Evolutionary conservation across 2,329 filamentous ascomycete genomes (phyloP).

Genomic region (Bipolaris bicolor): DNA sequence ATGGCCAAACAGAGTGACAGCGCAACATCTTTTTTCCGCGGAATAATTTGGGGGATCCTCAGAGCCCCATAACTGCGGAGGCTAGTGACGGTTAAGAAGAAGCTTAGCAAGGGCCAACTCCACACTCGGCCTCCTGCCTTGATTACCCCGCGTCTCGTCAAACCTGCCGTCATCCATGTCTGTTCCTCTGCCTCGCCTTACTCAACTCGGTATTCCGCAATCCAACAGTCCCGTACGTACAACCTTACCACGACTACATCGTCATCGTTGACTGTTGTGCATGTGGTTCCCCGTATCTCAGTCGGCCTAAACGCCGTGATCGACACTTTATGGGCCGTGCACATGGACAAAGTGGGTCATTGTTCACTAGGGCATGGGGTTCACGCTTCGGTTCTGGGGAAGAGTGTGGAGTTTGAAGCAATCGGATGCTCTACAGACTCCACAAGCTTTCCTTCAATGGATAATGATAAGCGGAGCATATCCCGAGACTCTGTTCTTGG

Average conservation of each 20-base stretch:
- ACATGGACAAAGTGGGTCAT: conserved; percentile 14
- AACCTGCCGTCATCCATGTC: conserved; percentile 14
- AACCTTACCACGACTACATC: conserved; percentile 12
- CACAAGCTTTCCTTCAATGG: conserved; percentile 4
- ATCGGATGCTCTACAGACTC: conserved; percentile 7
- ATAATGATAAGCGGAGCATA: conserved; percentile 17
- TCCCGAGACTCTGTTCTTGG: conserved; percentile 11
- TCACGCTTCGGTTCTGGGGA: conserved; percentile 9
- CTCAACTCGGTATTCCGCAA: conserved; percentile 17
- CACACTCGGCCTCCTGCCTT: conserved; percentile 18
- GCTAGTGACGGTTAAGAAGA: background rate
- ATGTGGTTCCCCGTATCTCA: background rate
- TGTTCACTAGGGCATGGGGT: conserved; percentile 14
- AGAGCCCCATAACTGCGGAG: background rate
- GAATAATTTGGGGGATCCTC: conserved; percentile 6
- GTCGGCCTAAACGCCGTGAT: conserved; percentile 17
- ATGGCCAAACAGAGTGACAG: background rate
- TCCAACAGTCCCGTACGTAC: conserved; percentile 8
- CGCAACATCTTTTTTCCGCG: conserved; percentile 8
- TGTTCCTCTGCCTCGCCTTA: conserved; percentile 6
- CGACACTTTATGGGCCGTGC: conserved; percentile 2
- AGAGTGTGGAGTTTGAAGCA: conserved; percentile 6
- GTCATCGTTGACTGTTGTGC: conserved; percentile 1
- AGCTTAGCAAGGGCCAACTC: conserved; percentile 3
- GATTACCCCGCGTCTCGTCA: conserved; percentile 19